Evolutionary conservation across 2,329 filamentous ascomycete species (phyloP), one percentile per base, ranked within the genome.

Genomic region (Monosporascus sp.): DNA sequence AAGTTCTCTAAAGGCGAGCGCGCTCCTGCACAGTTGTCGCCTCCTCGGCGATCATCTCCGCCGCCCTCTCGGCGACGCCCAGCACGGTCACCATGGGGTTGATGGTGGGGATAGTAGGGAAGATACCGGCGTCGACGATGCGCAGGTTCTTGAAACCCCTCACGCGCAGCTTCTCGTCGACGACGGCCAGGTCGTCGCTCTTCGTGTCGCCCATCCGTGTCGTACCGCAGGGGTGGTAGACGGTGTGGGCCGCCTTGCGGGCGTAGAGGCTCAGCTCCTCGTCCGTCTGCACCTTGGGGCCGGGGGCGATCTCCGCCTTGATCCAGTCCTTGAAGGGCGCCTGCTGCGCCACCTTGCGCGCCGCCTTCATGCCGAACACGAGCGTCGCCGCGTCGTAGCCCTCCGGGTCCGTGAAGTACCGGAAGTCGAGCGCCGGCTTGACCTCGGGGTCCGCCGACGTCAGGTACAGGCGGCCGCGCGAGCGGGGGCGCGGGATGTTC

Each of bases 51-150:
- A 96, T 87, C 69, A 96, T 71, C 78, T 96, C 91, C 0, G 91
- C 91, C 6, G 85, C 87, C 53, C 88, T 80, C 81, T 96, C 91
- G 7, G 89, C 91, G 63, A 95, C 83, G 51, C 84, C 87, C 66
- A 96, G 72, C 5, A 96, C 91, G 1, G 91, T 96, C 66, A 96
- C 75, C 91, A 96, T 94, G 55, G 89, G 91, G 75, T 96, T 96
- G 69, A 94, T 87, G 51, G 82, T 88, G 46, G 88, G 80, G 84
- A 96, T 95, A 56, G 88, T 88, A 0, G 91, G 91, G 77, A 96
- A 96, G 49, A 96, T 82, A 64, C 91, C 89, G 0, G 91, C 91
- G 70, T 96, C 91, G 1, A 89, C 89, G 61, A 96, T 90, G 54
- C 91, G 81, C 54, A 95, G 72, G 31, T 82, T 84, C 74, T 84